Conservation (phyloP, 1,284 basidiomycete species). For the Phaffia rhodozyma region DNA sequence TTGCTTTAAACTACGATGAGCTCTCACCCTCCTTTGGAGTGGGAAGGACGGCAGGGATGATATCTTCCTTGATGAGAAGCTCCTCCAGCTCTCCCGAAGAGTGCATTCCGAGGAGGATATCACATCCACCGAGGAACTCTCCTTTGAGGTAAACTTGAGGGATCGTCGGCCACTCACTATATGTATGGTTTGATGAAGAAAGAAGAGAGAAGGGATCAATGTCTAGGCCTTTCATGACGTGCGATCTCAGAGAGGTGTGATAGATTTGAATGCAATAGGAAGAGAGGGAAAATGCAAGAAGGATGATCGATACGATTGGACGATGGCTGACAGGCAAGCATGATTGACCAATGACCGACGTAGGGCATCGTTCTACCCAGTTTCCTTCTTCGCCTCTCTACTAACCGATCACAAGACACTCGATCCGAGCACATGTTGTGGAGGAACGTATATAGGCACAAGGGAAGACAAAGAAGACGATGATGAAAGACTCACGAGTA, state of each 20-base stretch:
- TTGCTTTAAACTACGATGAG: background rate
- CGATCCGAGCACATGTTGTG: too few relatives aligned
- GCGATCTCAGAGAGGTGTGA: too few relatives aligned
- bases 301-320: background rate
- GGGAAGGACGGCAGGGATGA: constrained; percentile 44
- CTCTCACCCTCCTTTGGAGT: constrained; percentile 23
- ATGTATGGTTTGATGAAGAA: constrained; percentile 9
- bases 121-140: constrained; percentile 93
- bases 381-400: too few relatives aligned
- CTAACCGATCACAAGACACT: too few relatives aligned
- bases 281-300: background rate
- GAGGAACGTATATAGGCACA: background rate
- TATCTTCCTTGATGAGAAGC: constrained; percentile 57
- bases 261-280: background rate
- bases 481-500: constrained; percentile 53
- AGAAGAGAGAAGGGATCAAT: background rate
- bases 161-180: constrained; percentile 92
- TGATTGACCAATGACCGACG: too few relatives aligned
- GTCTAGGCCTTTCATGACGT: background rate
- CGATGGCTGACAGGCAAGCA: too few relatives aligned
- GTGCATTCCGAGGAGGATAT: constrained; percentile 91
- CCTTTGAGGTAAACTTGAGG: constrained; percentile 91
- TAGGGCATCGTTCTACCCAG: too few relatives aligned
- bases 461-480: background rate
- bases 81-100: constrained; percentile 86